Base-by-base conservation (phyloP, 345 rosid genomes). In the Gossypium sturtianum region DNA sequence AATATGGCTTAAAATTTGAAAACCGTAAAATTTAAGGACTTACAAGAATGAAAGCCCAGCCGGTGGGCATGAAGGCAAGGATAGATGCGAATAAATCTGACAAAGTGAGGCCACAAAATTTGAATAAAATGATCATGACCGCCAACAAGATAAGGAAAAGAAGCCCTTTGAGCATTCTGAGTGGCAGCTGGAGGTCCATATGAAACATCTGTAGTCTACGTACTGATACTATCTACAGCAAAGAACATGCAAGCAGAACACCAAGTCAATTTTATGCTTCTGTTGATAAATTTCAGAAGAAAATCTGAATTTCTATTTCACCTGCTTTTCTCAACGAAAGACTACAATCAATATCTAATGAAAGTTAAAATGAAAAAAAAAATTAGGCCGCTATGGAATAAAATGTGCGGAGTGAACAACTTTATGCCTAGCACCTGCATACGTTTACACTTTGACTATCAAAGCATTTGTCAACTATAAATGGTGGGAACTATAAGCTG, bases 61-160 rank as follows among this genome's bases (percentile, higher is more conserved):
- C 97, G 7, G 96, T 90, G 49, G 97, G 97, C 96, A 90, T 85
- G 89, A 92, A 86, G 49, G 97, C 97, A 51, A 92, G 93, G 82
- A 90, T 76, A 74, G 93, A 87, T 44, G 89, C 84, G 74, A 92
- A 54, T 51, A 92, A 73, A 80, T 92, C 97, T 80, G 82, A 80
- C 60, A 90, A 25, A 17, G 96, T 92, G 82, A 44, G 87, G 91
- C 77, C 52, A 7, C 49, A 20, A 9, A 92, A 76, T 43, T 89
- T 89, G 44, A 92, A 83, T 69, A 92, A 80, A 43, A 82, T 80
- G 63, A 90, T 81, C 38, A 92, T 75, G 75, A 89, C 73, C 12
- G 83, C 79, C 17, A 90, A 71, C 69, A 90, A 85, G 10, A 87
- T 73, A 22, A 92, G 70, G 89, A 89, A 92, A 71, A 92, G 80